These are phyloP conservation scores for Silybum marianum DNA, from an alignment of 129 eudicot species.

Conservation along the genomic window DNA sequence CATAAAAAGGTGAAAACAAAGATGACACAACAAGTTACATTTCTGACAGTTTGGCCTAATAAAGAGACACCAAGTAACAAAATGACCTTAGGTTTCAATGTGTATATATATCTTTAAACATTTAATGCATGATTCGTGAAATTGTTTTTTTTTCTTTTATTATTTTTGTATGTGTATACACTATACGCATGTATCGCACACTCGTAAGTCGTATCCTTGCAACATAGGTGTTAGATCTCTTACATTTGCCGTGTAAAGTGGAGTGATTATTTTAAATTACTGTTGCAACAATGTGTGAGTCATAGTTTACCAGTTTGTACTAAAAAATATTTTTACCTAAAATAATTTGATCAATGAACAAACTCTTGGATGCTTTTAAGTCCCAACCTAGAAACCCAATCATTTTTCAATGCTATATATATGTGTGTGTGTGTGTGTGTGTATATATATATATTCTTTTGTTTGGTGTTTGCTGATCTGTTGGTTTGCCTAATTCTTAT, in stretches of 20 bases:
- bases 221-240: not conserved
- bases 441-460: not conserved
- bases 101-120: too few relatives aligned
- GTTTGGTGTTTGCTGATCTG: not conserved
- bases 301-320: not conserved
- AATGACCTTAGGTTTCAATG: too few relatives aligned
- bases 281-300: not conserved
- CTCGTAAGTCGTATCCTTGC: too few relatives aligned
- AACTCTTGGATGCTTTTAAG: constrained; percentile 1
- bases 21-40: too few relatives aligned
- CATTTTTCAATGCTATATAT: not conserved
- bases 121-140: too few relatives aligned
- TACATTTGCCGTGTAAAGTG: not conserved
- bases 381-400: not conserved
- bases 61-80: too few relatives aligned
- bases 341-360: not conserved
- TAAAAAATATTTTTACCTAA: not conserved
- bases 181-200: too few relatives aligned
- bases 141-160: too few relatives aligned
- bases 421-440: too few relatives aligned
- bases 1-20: too few relatives aligned
- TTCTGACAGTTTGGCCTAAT: too few relatives aligned
- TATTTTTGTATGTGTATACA: too few relatives aligned
- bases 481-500: not conserved
- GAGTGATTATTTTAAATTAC: not conserved